Conservation (phyloP, 108 stramenopile genomes). For the Schizochytrium sp. region DNA sequence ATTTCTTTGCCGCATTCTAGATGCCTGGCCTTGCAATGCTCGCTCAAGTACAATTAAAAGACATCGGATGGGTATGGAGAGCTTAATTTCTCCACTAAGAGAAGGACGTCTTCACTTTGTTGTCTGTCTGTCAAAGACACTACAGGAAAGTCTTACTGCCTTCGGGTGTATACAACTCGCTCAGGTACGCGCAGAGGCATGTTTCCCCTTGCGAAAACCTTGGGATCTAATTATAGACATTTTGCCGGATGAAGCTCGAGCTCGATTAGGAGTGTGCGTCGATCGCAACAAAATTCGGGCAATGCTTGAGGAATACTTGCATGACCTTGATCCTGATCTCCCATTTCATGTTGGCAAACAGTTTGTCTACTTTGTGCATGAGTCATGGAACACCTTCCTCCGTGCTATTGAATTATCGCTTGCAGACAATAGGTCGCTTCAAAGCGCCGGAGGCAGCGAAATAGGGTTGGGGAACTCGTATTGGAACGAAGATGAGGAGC, state of each 20-base stretch:
- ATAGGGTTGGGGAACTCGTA: too few species aligned
- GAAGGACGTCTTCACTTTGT: not conserved
- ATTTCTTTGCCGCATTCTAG: not conserved
- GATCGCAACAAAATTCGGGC: not conserved
- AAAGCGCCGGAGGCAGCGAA: too few species aligned
- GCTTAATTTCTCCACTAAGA: too few species aligned
- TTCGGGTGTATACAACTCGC: not conserved
- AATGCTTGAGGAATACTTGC: not conserved
- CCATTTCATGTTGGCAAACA: not conserved
- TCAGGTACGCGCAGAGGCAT: not conserved
- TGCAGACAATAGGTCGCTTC: not conserved
- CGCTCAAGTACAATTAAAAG: not conserved
- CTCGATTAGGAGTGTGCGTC: not conserved
- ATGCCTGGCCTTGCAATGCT: not conserved
- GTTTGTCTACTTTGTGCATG: not conserved
- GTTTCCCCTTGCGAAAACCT: not conserved
- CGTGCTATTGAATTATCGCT: not conserved
- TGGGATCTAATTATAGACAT: not conserved
- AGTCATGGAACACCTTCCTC: not conserved
- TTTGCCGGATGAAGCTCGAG: not conserved
- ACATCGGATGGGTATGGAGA: too few species aligned
- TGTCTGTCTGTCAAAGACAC: not conserved
- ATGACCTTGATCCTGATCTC: not conserved
- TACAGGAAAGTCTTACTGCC: not conserved
- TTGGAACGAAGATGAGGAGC: too few species aligned